Percentiles rank a stretch among this genome's conserved stretches.
Conservation (phyloP, 2,329 filamentous ascomycete genomes). For the Ascochyta koolunga region DNA sequence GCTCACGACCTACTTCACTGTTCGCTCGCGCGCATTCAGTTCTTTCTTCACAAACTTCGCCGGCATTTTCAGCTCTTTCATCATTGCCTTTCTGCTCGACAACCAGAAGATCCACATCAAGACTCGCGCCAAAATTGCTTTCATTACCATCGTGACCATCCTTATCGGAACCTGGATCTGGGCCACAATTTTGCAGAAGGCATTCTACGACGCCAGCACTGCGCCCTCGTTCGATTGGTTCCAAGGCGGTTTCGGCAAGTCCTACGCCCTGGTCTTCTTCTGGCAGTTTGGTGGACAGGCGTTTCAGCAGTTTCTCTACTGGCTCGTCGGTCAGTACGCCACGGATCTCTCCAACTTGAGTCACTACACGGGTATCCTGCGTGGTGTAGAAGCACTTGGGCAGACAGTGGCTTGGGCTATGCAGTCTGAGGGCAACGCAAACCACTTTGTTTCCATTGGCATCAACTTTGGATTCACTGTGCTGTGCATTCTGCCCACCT, state of each 20-base stretch:
- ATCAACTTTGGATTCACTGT: slow-evolving; percentile 45
- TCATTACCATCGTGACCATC: slow-evolving; percentile 37
- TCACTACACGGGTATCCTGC: slow-evolving; percentile 45
- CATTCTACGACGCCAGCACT: slow-evolving; percentile 38
- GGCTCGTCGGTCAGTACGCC: slow-evolving; percentile 46
- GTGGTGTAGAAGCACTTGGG: slow-evolving; percentile 43
- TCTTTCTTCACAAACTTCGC: slow-evolving; percentile 48
- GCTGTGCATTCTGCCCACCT: slow-evolving; percentile 40
- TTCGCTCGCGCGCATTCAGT: slow-evolving; percentile 43
- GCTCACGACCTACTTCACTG: slow-evolving; percentile 46
- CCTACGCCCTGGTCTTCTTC: slow-evolving; percentile 44
- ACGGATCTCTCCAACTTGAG: slow-evolving; percentile 40
- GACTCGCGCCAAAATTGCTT: slow-evolving; percentile 37
- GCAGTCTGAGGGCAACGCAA: slow-evolving; percentile 45
- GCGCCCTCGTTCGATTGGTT: slow-evolving; percentile 44
- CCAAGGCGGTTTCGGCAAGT: slow-evolving; percentile 41
- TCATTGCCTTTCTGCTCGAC: slow-evolving; percentile 43
- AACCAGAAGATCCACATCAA: slow-evolving; percentile 44
- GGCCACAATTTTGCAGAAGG: slow-evolving; percentile 41
- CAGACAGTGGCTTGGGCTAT: slow-evolving; percentile 48
- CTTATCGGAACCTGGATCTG: slow-evolving; percentile 46
- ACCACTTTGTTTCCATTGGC: slow-evolving; percentile 46
- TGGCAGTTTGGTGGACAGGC: slow-evolving; percentile 47
- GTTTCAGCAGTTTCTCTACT: slow-evolving; percentile 47
- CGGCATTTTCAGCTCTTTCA: slow-evolving; percentile 45